Conservation (phyloP, 2,329 filamentous ascomycete genomes). For the Nemania sp. region DNA sequence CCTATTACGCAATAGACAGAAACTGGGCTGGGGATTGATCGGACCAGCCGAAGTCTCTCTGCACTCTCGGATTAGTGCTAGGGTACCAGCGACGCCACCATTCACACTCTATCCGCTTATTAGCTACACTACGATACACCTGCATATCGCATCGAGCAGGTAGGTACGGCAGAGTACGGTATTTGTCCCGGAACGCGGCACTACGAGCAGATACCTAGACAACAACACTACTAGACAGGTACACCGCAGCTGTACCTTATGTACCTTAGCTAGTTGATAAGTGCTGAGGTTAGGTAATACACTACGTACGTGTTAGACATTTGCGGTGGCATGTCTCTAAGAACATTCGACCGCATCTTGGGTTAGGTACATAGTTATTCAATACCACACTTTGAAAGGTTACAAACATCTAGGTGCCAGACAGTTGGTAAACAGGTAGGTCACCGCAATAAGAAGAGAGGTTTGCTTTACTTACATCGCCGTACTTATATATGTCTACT, state of each 20-base stretch:
- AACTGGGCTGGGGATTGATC: conserved; percentile 22
- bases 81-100: conserved; percentile 22
- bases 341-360: neutral
- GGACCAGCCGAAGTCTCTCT: conserved; percentile 29
- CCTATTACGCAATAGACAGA: conserved; percentile 26
- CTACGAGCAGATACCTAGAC: neutral
- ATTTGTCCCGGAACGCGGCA: conserved; percentile 23
- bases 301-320: neutral
- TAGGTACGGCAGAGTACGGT: conserved; percentile 7
- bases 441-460: no score
- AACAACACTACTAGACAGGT: neutral
- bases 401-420: no score
- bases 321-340: neutral
- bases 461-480: no score
- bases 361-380: no score
- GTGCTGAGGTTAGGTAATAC: no score
- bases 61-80: conserved; percentile 21
- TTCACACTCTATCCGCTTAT: conserved; percentile 20
- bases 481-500: neutral
- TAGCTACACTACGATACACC: conserved; percentile 31
- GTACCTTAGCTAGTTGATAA: no score
- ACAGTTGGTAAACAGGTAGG: no score
- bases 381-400: no score
- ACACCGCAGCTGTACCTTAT: neutral
- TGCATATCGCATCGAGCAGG: conserved; percentile 19